Evolutionary conservation across 192 early-diverging fungal genomes (phyloP), one percentile per base, ranked within the genome.

Genomic region (Coemansia reversa): DNA sequence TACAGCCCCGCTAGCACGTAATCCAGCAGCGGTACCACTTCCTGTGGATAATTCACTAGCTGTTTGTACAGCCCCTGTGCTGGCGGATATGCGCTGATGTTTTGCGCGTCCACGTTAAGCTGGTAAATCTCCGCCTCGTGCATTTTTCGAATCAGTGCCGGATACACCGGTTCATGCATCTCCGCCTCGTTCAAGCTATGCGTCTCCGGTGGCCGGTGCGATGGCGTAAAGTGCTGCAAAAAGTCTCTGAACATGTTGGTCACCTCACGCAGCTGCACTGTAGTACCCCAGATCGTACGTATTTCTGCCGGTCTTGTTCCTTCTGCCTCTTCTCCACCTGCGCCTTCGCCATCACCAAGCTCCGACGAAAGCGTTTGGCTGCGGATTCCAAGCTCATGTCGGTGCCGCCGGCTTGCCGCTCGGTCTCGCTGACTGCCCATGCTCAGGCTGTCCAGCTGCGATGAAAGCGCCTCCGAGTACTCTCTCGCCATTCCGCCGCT

Each of bases 11-110:
- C 89, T 53, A 96, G 72, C 9, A 88, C 86, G 63, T 93, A 88
- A 85, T 98, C 96, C 87, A 97, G 86, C 25, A 96, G 79, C 0
- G 94, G 92, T 70, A 98, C 89, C 29, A 98, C 91, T 84, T 98
- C 96, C 50, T 94, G 91, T 11, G 96, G 96, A 75, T 96, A 98
- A 35, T 93, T 90, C 19, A 94, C 78, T 47, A 98, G 73, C 70
- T 94, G 91, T 64, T 88, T 68, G 79, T 96, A 96, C 42, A 98
- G 79, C 12, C 50, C 60, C 32, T 84, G 75, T 7, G 81, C 65
- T 6, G 84, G 80, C 49, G 75, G 72, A 67, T 91, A 95, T 2
- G 86, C 84, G 5, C 84, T 67, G 6, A 98, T 70, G 59, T 98
- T 95, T 54, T 78, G 72, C 64, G 93, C 93, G 64, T 98, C 94